Percentiles rank a stretch among this genome's conserved stretches.
These are phyloP conservation scores for Fusarium xylarioides DNA, from an alignment of 2,329 filamentous ascomycete species.

Conservation along the genomic window DNA sequence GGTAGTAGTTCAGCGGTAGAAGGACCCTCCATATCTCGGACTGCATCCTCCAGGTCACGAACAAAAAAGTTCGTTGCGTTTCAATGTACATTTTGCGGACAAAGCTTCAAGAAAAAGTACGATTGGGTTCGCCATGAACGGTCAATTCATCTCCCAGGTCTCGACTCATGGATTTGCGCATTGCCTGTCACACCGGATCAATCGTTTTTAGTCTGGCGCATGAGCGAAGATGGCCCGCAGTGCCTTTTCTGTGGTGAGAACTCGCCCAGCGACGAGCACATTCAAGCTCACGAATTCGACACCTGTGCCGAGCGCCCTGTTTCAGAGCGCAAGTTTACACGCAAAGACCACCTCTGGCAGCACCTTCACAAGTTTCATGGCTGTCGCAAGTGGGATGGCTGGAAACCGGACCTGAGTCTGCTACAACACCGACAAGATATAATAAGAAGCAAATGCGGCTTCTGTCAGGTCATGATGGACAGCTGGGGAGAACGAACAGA, in stretches of 20 bases:
- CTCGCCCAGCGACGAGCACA: conserved; percentile 48
- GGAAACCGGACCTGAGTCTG: conserved; percentile 54
- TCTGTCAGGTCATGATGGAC: conserved; percentile 39
- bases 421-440: conserved; percentile 45
- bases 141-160: conserved; percentile 56
- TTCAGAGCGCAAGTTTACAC: conserved; percentile 53
- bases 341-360: conserved; percentile 55
- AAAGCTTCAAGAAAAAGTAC: conserved; percentile 52
- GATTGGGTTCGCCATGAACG: conserved; percentile 60
- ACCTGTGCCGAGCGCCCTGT: conserved; percentile 59
- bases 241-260: conserved; percentile 52
- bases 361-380: conserved; percentile 55
- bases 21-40: conserved; percentile 16
- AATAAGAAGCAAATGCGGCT: conserved; percentile 44
- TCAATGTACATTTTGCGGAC: conserved; percentile 51
- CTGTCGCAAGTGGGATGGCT: conserved; percentile 58
- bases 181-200: conserved; percentile 47
- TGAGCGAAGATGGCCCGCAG: conserved; percentile 54
- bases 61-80: conserved; percentile 40
- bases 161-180: conserved; percentile 60
- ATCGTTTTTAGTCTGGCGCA: conserved; percentile 58
- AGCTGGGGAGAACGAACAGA: conserved; percentile 44
- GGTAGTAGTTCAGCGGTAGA: conserved; percentile 36
- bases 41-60: conserved; percentile 19
- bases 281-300: conserved; percentile 53